Evolutionary conservation across 208 protist genomes (phyloP).

Genomic region (Porcisia hertigi): DNA sequence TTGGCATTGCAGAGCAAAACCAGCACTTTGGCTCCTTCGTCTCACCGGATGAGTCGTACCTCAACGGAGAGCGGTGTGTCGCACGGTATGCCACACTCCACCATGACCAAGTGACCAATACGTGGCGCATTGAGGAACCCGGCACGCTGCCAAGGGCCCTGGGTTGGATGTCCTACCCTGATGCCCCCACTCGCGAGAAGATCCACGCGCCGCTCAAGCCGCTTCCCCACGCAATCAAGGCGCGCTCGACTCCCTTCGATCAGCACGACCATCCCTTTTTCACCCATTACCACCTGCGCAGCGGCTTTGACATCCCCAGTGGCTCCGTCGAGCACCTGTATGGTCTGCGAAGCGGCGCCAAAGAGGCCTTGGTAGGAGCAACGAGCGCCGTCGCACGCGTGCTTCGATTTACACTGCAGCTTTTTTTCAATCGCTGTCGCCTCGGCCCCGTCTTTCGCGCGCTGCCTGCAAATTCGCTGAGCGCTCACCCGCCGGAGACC

Average conservation of each 20-base stretch:
- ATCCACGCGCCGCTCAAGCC: constrained; percentile 51
- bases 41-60: constrained; percentile 50
- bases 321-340: constrained; percentile 35
- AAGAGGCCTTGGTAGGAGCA: constrained; percentile 44
- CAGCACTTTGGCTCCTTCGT: constrained; percentile 56
- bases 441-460: constrained; percentile 41
- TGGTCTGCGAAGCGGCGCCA: constrained; percentile 36
- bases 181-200: constrained; percentile 37
- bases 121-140: constrained; percentile 46
- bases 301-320: constrained; percentile 31
- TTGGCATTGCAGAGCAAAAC: constrained; percentile 84
- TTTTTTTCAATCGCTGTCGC: constrained; percentile 50
- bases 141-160: constrained; percentile 28
- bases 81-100: constrained; percentile 47
- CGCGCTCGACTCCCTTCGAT: constrained; percentile 44
- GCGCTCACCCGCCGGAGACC: constrained; percentile 31
- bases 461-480: constrained; percentile 58
- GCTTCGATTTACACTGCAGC: constrained; percentile 58
- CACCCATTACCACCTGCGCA: constrained; percentile 36
- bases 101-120: constrained; percentile 29
- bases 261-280: constrained; percentile 49
- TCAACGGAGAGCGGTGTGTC: constrained; percentile 66
- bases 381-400: constrained; percentile 54
- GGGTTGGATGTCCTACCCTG: constrained; percentile 71
- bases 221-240: constrained; percentile 35